Evolutionary conservation across 1,284 basidiomycete genomes (phyloP).

Genomic region (Veloboletus limbatus): DNA sequence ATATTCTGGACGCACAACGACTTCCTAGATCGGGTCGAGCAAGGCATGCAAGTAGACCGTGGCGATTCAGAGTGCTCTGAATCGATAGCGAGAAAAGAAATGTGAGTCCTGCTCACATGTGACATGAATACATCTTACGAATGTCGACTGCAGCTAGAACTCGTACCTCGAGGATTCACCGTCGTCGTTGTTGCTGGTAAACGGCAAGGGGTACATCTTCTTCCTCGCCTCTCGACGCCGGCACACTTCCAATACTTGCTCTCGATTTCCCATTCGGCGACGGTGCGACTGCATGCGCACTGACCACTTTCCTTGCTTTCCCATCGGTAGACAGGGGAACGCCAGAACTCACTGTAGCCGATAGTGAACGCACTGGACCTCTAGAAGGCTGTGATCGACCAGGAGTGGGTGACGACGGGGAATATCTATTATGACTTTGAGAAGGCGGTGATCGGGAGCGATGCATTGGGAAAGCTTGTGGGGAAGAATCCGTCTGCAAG

Average conservation of each 20-base stretch:
- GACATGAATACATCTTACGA: conserved; percentile 10
- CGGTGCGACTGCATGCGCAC: conserved; percentile 56
- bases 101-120: conserved; percentile 10
- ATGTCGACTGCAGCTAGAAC: background rate
- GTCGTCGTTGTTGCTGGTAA: conserved; percentile 69
- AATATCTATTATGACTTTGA: conserved; percentile 40
- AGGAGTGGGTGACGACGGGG: conserved; percentile 27
- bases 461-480: conserved; percentile 17
- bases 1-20: conserved; percentile 27
- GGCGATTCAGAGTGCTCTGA: conserved; percentile 10
- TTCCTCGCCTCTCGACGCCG: conserved; percentile 48
- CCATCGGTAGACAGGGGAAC: conserved; percentile 48
- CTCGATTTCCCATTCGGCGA: conserved; percentile 41
- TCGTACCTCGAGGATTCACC: conserved; percentile 35
- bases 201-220: conserved; percentile 75
- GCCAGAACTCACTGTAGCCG: conserved; percentile 55
- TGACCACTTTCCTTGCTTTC: conserved; percentile 59
- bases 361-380: conserved; percentile 58
- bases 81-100: conserved; percentile 1
- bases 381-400: conserved; percentile 35
- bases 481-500: conserved; percentile 11
- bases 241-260: conserved; percentile 34
- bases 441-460: conserved; percentile 39
- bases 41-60: conserved; percentile 3
- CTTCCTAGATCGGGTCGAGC: conserved; percentile 25